Conservation (phyloP, 2,329 filamentous ascomycete species). For the Neofusicoccum sp. region DNA sequence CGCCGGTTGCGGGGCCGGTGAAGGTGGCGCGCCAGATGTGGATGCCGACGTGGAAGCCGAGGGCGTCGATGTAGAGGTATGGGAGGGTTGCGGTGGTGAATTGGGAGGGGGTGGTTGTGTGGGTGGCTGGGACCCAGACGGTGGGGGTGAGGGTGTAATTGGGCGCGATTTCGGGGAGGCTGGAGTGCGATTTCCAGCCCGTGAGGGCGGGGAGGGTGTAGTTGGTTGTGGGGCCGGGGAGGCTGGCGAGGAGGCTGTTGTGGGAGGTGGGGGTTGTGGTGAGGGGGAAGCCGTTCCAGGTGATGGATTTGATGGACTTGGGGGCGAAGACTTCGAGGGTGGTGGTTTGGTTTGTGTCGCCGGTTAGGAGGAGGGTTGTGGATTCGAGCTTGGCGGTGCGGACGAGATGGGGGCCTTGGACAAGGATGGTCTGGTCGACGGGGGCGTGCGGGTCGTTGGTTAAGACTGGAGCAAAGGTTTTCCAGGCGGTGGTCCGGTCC, state of each 20-base stretch:
- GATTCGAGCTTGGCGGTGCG: conserved; percentile 30
- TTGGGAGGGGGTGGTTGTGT: conserved; percentile 34
- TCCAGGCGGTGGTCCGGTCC: conserved; percentile 41
- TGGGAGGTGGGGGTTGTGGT: conserved; percentile 35
- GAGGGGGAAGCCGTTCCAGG: conserved; percentile 43
- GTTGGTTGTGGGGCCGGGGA: conserved; percentile 29
- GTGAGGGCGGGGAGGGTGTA: conserved; percentile 44
- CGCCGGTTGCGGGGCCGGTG: conserved; percentile 41
- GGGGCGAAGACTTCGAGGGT: conserved; percentile 42
- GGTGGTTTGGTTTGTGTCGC: conserved; percentile 39
- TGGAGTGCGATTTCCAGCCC: conserved; percentile 53
- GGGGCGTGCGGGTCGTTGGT: conserved; percentile 41
- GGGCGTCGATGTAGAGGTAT: conserved; percentile 46
- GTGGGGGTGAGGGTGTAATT: conserved; percentile 48
- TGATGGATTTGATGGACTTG: conserved; percentile 31
- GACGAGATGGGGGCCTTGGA: conserved; percentile 45
- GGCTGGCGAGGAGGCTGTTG: conserved; percentile 38
- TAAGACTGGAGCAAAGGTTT: conserved; percentile 43
- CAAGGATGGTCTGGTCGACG: conserved; percentile 43
- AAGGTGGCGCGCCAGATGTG: conserved; percentile 47
- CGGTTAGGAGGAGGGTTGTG: conserved; percentile 36
- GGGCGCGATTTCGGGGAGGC: conserved; percentile 50
- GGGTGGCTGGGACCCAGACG: conserved; percentile 48
- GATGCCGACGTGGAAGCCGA: conserved; percentile 46
- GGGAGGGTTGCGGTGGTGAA: conserved; percentile 41